Conservation (phyloP, 1,284 basidiomycete species). For the Serendipita sp. region DNA sequence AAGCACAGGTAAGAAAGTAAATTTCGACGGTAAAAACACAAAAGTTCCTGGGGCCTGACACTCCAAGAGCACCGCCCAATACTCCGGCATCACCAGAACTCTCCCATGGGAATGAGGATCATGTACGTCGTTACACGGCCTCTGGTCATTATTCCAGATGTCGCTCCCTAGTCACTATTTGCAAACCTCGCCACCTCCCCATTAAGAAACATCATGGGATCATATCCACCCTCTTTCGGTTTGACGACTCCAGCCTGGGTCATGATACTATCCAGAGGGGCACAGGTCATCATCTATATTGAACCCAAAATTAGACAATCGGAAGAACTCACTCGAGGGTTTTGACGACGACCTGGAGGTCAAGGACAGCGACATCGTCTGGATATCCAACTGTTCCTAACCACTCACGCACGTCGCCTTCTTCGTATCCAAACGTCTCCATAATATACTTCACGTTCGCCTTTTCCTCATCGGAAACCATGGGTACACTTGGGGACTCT, state of each 20-base stretch:
- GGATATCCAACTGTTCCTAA: conserved; percentile 67
- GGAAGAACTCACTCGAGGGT: conserved; percentile 46
- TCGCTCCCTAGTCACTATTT: not conserved
- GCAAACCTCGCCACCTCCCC: not conserved
- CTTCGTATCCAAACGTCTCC: conserved; percentile 59
- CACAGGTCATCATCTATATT: not conserved
- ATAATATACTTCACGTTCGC: conserved; percentile 63
- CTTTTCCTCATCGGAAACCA: conserved; percentile 16
- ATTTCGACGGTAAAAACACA: too few relatives aligned
- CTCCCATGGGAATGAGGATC: too few relatives aligned
- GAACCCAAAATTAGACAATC: not conserved
- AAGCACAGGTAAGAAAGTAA: too few relatives aligned
- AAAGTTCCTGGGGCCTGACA: too few relatives aligned
- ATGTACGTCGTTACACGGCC: too few relatives aligned
- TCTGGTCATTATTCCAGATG: too few relatives aligned
- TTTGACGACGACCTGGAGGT: conserved; percentile 45
- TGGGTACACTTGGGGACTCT: conserved; percentile 4
- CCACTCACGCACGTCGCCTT: conserved; percentile 72
- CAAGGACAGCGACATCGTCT: conserved; percentile 46
- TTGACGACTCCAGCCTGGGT: conserved; percentile 64
- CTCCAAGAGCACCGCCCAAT: too few relatives aligned
- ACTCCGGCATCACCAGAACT: too few relatives aligned
- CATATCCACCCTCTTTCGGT: conserved; percentile 41
- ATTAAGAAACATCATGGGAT: conserved; percentile 14
- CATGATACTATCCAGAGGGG: conserved; percentile 36